Percentiles rank a stretch among this genome's conserved stretches.
phyloP scores from a whole-genome alignment of 345 rosid species.

The Pugionium dolabratum region DNA sequence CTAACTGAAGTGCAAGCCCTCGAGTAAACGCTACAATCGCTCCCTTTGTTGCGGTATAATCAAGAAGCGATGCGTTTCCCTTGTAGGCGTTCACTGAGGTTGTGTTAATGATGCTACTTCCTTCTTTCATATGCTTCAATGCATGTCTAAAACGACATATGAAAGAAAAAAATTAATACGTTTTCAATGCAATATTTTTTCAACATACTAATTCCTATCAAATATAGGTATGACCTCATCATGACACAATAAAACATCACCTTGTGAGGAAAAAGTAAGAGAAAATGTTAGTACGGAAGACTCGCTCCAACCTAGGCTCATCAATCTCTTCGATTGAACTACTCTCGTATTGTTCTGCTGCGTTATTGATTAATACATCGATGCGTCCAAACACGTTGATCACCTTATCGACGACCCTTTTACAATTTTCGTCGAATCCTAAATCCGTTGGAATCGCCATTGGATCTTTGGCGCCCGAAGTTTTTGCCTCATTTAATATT shows the following conservation, averaged over 20 bases:
- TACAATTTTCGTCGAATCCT: slow-evolving; percentile 69
- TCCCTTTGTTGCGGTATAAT: slow-evolving; percentile 74
- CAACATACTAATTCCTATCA: too few relatives aligned
- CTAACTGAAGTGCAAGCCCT: slow-evolving; percentile 70
- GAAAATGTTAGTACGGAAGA: slow-evolving; percentile 72
- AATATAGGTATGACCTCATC: not conserved
- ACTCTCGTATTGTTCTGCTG: slow-evolving; percentile 60
- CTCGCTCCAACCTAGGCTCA: slow-evolving; percentile 67
- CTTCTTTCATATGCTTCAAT: slow-evolving; percentile 79
- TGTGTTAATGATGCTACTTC: slow-evolving; percentile 73
- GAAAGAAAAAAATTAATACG: too few relatives aligned
- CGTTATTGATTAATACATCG: slow-evolving; percentile 72
- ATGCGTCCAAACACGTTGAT: slow-evolving; percentile 56
- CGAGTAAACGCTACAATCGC: slow-evolving; percentile 79
- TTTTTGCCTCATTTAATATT: slow-evolving; percentile 49
- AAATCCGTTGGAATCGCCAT: slow-evolving; percentile 56
- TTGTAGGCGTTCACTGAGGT: slow-evolving; percentile 65
- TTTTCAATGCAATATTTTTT: too few relatives aligned
- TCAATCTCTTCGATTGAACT: slow-evolving; percentile 62
- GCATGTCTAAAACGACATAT: slow-evolving; percentile 45
- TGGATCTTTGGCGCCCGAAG: slow-evolving; percentile 57
- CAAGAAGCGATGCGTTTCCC: slow-evolving; percentile 59
- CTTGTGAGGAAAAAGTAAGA: slow-evolving; percentile 61
- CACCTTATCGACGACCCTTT: slow-evolving; percentile 64
- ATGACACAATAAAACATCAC: slow-evolving; percentile 24